phyloP scores from a whole-genome alignment of 2,329 filamentous ascomycete species.

The Pleochaeta shiraiana region DNA sequence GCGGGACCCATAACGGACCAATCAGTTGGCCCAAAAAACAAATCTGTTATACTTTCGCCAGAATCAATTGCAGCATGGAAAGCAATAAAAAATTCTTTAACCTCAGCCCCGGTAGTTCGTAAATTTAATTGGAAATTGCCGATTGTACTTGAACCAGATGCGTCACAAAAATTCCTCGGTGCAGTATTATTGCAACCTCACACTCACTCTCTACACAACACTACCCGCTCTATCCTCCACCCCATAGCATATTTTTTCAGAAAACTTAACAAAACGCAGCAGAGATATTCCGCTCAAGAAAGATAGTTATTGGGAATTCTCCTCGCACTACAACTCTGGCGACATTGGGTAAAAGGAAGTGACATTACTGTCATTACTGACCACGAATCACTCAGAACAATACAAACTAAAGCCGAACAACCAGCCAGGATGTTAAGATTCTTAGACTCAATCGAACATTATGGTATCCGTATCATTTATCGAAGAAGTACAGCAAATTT shows the following conservation, averaged over 20 bases:
- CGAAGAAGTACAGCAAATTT: background rate
- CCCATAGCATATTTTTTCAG: background rate
- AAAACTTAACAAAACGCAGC: background rate
- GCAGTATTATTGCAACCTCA: background rate
- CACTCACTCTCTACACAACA: background rate
- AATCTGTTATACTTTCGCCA: background rate
- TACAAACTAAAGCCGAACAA: constrained; percentile 1
- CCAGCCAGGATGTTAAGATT: background rate
- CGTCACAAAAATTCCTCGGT: background rate
- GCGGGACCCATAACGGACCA: background rate
- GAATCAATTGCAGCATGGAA: background rate
- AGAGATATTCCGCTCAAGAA: background rate
- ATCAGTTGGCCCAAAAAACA: background rate
- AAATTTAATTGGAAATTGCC: constrained; percentile 3
- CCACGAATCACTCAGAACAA: background rate
- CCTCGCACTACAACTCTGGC: background rate
- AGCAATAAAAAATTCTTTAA: background rate
- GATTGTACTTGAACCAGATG: background rate
- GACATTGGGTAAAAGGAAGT: background rate
- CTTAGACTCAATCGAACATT: background rate
- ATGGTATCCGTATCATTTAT: background rate
- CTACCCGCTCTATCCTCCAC: background rate
- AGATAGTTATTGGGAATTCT: background rate
- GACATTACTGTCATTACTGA: constrained; percentile 1
- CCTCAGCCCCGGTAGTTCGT: background rate